Conservation (phyloP, 768 basidiomycete species). For the Pulveroboletus frians region DNA sequence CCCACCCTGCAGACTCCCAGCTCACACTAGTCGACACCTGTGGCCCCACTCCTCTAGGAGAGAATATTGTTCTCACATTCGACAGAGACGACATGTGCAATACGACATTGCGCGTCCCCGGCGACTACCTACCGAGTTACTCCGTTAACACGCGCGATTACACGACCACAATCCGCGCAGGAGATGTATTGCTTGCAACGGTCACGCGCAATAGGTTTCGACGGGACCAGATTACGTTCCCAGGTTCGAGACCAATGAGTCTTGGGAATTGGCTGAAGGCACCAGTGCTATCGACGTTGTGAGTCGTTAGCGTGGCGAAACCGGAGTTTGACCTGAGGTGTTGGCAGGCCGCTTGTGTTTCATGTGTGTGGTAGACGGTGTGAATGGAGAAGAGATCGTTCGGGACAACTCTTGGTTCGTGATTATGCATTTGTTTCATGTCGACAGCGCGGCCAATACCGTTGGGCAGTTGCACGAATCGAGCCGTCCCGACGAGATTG, state of each 20-base stretch:
- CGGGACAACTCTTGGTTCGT: slow-evolving; percentile 15
- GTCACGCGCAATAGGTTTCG: slow-evolving; percentile 8
- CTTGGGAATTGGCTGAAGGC: slow-evolving; percentile 14
- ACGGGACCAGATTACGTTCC: slow-evolving; percentile 14
- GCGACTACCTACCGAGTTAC: slow-evolving; percentile 6
- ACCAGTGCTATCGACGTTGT: slow-evolving; percentile 5
- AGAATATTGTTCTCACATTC: slow-evolving; percentile 6
- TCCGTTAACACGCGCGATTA: slow-evolving; percentile 2
- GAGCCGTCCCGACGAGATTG: neutral
- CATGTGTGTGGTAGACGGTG: slow-evolving; percentile 4
- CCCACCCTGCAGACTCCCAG: slow-evolving; percentile 11
- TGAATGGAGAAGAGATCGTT: slow-evolving; percentile 6
- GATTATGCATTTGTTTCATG: neutral
- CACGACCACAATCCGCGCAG: slow-evolving; percentile 6
- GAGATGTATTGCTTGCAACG: slow-evolving; percentile 6
- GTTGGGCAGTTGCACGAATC: slow-evolving; percentile 10
- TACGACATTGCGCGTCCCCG: slow-evolving; percentile 3
- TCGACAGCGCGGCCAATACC: neutral
- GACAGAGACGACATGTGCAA: slow-evolving; percentile 11
- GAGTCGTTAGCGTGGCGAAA: neutral
- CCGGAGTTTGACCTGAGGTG: neutral
- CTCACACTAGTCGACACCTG: slow-evolving; percentile 12
- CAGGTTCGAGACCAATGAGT: slow-evolving; percentile 2
- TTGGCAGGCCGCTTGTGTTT: slow-evolving; percentile 12
- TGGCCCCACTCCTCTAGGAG: neutral